Evolutionary conservation across 441 rosid genomes (phyloP).

Genomic region (Metrosideros polymorpha): DNA sequence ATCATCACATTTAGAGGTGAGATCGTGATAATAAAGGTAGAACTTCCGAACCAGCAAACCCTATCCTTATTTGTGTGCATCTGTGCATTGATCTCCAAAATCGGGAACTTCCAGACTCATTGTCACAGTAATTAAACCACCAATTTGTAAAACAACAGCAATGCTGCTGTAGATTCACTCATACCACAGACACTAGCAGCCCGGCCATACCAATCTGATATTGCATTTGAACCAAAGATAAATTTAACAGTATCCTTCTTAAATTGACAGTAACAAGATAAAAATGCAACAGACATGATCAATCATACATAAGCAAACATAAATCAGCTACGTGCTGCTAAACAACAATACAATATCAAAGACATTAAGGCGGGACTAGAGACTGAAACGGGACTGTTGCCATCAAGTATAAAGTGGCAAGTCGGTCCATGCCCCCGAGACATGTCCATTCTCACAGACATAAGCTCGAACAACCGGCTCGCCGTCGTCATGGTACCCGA

Average conservation of each 20-base stretch:
- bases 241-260: background rate
- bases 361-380: background rate
- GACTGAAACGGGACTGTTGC: background rate
- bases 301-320: background rate
- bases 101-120: background rate
- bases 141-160: background rate
- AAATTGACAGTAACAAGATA: background rate
- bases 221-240: background rate
- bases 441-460: slow-evolving; percentile 98
- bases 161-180: background rate
- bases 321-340: background rate
- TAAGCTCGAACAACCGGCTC: slow-evolving; percentile 98
- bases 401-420: slow-evolving; percentile 63
- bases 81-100: background rate
- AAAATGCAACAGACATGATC: background rate
- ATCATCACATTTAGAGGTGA: background rate
- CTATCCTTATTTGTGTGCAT: background rate
- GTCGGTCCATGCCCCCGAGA: slow-evolving; percentile 93
- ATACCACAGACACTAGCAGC: background rate
- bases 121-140: background rate
- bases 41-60: background rate
- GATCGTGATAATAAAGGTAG: background rate
- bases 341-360: background rate
- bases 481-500: slow-evolving; percentile 86
- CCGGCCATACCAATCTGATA: background rate